A percentile compares a stretch with the other conserved stretches of the same genome.
These are phyloP conservation scores for Mycena kentingensis DNA, from an alignment of 768 basidiomycete species.

Conservation along the genomic window DNA sequence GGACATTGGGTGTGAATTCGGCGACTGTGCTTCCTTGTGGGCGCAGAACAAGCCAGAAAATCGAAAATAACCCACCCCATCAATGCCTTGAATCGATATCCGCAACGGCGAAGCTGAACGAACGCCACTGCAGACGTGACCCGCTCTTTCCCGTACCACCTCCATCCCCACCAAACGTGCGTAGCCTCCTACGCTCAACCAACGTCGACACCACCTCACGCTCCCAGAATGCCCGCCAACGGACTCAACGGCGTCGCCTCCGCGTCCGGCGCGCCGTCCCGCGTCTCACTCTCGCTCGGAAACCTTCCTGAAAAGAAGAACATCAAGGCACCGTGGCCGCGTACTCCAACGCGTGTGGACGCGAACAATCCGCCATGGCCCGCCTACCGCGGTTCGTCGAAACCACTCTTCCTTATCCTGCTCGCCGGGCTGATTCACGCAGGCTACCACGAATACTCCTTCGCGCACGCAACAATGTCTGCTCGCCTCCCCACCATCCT, in stretches of 20 bases:
- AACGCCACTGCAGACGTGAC: too few species aligned
- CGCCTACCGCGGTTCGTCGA: constrained; percentile 75
- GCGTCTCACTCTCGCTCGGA: constrained; percentile 71
- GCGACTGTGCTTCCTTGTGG: too few species aligned
- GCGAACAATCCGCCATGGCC: constrained; percentile 86
- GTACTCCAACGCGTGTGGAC: constrained; percentile 70
- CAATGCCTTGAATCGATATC: too few species aligned
- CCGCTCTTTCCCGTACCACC: too few species aligned
- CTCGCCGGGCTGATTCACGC: too few species aligned
- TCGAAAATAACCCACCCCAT: too few species aligned
- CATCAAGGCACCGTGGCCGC: constrained; percentile 71
- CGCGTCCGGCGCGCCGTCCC: constrained; percentile 48
- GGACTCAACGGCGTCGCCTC: constrained; percentile 19
- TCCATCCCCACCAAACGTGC: too few species aligned
- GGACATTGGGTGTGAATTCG: too few species aligned
- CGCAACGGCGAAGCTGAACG: too few species aligned
- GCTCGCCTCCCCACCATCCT: constrained; percentile 94
- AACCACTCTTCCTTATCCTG: too few species aligned
- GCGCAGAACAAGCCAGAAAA: too few species aligned
- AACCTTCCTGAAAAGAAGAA: constrained; percentile 74
- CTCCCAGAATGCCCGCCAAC: constrained; percentile 19
- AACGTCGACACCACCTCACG: constrained; percentile 1
- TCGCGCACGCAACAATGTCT: constrained; percentile 93
- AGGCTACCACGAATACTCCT: constrained; percentile 82
- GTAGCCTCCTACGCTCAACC: too few species aligned